Base-by-base conservation (phyloP, 768 basidiomycete genomes). In the Pleurotus salmoneostramineus region DNA sequence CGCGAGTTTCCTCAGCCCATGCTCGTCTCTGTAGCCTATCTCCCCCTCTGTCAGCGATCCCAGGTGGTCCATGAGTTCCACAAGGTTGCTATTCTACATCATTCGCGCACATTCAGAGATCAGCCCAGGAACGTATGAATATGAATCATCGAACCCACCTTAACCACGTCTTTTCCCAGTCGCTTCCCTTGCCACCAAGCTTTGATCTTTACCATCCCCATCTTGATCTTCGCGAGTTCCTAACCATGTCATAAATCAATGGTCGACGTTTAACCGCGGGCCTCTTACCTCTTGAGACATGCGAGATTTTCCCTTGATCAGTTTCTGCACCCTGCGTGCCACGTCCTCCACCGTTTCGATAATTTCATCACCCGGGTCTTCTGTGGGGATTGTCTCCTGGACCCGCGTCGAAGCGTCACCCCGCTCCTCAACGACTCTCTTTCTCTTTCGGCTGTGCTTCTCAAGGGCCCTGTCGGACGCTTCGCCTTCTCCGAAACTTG, bases 221-320 rank as follows among this genome's bases (percentile, higher is more conserved):
- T 31, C 49, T 31, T 45, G 15, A 27, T 21, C 49, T 6, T 33
- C 12, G 14, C 31, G 7, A 34, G 21, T 21, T n/a, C 12, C n/a
- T 12, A 32, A 45, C 11, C n/a, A 11, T 33, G 31, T 8, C n/a
- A 36, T 21, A 36, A 55, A 31, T 21, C 52, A 45, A 14, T 43
- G 35, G 49, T 17, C 42, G 33, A 31, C 32, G 33, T 27, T 10
- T 32, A 44, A 31, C 36, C 43, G 21, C n/a, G 44, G 17, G 44
- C 51, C 11, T 55, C 59, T 46, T 47, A 63, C 62, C 62, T 58
- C 56, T 37, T 33, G 36, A 10, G 31, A 35, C 37, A 58, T 27
- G 10, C 50, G 32, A 40, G 50, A 55, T 57, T 63, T 63, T 12
- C 62, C 62, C 48, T 63, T 63, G 51, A 63, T 59, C 56, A 63